Conservation (phyloP, 768 basidiomycete species). For the Fistulinella prunicolor region DNA sequence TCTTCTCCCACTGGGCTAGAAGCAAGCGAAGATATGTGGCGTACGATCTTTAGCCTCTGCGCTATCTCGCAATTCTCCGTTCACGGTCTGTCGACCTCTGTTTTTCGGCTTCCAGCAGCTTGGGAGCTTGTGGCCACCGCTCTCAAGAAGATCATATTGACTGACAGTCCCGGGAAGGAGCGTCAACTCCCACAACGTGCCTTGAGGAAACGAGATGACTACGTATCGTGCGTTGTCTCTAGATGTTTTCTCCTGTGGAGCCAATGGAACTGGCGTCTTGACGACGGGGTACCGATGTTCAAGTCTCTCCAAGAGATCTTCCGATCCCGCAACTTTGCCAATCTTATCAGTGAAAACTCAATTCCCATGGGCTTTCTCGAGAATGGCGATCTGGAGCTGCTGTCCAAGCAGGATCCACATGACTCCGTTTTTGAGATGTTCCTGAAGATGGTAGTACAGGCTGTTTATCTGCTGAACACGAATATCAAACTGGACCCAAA, state of each 20-base stretch:
- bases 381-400: conserved; percentile 48
- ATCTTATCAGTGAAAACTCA: conserved; percentile 55
- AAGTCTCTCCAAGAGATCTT: conserved; percentile 69
- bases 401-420: conserved; percentile 45
- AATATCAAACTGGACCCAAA: conserved; percentile 33
- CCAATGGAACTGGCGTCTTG: conserved; percentile 75
- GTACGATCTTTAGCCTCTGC: conserved; percentile 61
- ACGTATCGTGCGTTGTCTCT: conserved; percentile 63
- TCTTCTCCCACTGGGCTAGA: conserved; percentile 35
- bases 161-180: conserved; percentile 46
- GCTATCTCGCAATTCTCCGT: conserved; percentile 77
- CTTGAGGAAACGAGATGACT: conserved; percentile 61
- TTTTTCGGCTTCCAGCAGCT: conserved; percentile 44
- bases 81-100: conserved; percentile 42
- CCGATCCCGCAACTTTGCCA: conserved; percentile 70
- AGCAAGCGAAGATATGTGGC: conserved; percentile 72
- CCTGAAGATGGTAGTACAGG: conserved; percentile 76
- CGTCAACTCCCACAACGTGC: conserved; percentile 32
- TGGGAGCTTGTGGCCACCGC: conserved; percentile 68
- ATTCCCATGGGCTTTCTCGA: conserved; percentile 75
- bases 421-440: conserved; percentile 81
- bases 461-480: conserved; percentile 34
- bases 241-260: conserved; percentile 73
- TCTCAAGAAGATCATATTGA: conserved; percentile 56
- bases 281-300: conserved; percentile 56